Evolutionary conservation across 1,139 yeast genomes (phyloP).

Genomic region (Taphrina pruni): DNA sequence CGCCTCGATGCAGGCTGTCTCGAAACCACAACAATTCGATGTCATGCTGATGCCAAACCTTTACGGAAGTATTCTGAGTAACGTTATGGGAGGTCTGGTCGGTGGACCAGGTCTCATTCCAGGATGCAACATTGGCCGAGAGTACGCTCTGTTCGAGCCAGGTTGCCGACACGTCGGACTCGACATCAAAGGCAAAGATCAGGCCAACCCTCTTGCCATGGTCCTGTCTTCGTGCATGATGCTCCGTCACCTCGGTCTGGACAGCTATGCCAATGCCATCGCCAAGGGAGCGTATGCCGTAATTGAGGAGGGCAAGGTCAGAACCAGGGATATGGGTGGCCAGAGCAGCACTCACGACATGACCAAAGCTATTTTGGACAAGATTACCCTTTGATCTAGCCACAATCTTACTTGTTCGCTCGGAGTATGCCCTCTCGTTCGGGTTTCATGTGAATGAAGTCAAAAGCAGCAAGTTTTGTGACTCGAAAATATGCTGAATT

Average conservation of each 20-base stretch:
- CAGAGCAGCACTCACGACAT: constrained; percentile 83
- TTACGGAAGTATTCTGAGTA: constrained; percentile 94
- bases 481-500: no score
- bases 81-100: constrained; percentile 96
- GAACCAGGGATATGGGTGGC: constrained; percentile 97
- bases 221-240: constrained; percentile 95
- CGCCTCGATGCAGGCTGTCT: constrained; percentile 99
- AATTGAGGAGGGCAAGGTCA: constrained; percentile 91
- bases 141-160: constrained; percentile 97
- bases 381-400: constrained; percentile 20
- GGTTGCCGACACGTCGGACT: constrained; percentile 99
- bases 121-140: constrained; percentile 98
- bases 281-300: constrained; percentile 89
- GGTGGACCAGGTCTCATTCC: constrained; percentile 99
- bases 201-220: constrained; percentile 96
- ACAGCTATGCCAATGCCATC: constrained; percentile 77
- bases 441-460: no score
- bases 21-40: constrained; percentile 96
- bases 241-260: constrained; percentile 97
- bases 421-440: neutral
- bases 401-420: no score
- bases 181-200: constrained; percentile 57
- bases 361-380: constrained; percentile 75
- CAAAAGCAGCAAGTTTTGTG: no score
- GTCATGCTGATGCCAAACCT: constrained; percentile 97